Conservation (phyloP, 2,329 filamentous ascomycete species). For the Verticillium nubilum region DNA sequence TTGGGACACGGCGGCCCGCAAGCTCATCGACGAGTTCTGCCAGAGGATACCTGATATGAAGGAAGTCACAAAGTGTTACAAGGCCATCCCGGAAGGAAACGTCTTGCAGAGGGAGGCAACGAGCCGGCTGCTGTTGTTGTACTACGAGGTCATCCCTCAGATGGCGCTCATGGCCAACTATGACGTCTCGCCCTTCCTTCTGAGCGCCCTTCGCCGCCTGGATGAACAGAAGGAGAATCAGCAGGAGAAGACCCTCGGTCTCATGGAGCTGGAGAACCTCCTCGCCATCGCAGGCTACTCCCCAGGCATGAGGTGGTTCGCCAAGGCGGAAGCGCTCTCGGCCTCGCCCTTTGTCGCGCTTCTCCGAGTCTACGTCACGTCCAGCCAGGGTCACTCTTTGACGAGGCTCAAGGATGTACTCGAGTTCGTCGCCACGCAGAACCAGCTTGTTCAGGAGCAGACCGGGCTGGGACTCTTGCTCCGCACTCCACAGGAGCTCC, state of each 20-base stretch:
- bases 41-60: slow-evolving; percentile 77
- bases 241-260: slow-evolving; percentile 46
- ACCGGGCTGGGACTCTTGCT: slow-evolving; percentile 44
- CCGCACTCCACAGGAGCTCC: slow-evolving; percentile 27
- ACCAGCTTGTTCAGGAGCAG: slow-evolving; percentile 56
- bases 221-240: slow-evolving; percentile 47
- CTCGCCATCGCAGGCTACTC: slow-evolving; percentile 76
- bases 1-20: slow-evolving; percentile 66
- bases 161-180: slow-evolving; percentile 79
- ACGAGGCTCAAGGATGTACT: slow-evolving; percentile 37
- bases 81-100: slow-evolving; percentile 61
- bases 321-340: slow-evolving; percentile 59
- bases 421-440: slow-evolving; percentile 55
- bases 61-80: slow-evolving; percentile 70
- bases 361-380: slow-evolving; percentile 51
- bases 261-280: slow-evolving; percentile 76
- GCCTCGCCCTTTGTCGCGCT: slow-evolving; percentile 69
- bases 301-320: slow-evolving; percentile 85
- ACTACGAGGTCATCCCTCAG: slow-evolving; percentile 77
- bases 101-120: slow-evolving; percentile 71
- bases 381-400: slow-evolving; percentile 40
- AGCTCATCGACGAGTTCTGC: slow-evolving; percentile 69
- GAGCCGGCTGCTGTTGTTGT: slow-evolving; percentile 75
- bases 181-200: slow-evolving; percentile 75
- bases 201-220: slow-evolving; percentile 59